These are phyloP conservation scores for Podaxis sp. DNA, from an alignment of 768 basidiomycete species.

Conservation along the genomic window DNA sequence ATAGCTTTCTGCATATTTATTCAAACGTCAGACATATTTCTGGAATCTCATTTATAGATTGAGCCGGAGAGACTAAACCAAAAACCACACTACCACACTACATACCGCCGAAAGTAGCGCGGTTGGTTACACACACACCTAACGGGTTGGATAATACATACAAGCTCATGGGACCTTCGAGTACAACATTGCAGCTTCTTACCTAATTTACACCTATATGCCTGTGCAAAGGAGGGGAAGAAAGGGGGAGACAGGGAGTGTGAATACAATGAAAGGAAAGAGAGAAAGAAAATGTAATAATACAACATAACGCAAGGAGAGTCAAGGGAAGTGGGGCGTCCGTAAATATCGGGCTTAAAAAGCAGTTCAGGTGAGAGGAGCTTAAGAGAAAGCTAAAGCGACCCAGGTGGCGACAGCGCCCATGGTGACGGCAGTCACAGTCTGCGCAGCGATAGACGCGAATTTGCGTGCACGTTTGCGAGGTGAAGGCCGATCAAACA, in stretches of 20 bases:
- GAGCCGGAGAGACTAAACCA: background rate
- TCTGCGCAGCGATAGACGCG: slow-evolving; percentile 48
- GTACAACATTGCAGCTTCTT: background rate
- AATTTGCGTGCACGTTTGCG: slow-evolving; percentile 49
- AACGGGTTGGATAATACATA: background rate
- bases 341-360: background rate
- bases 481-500: slow-evolving; percentile 29
- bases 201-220: background rate
- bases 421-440: slow-evolving; percentile 60
- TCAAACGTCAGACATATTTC: background rate
- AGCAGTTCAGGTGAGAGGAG: no score
- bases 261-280: background rate
- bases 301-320: slow-evolving; percentile 1
- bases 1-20: background rate
- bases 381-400: slow-evolving; percentile 64
- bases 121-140: background rate
- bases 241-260: background rate
- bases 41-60: background rate
- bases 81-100: background rate
- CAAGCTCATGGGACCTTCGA: background rate
- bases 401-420: slow-evolving; percentile 77
- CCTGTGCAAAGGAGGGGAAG: background rate
- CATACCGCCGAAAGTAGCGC: background rate
- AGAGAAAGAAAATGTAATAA: background rate
- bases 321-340: no score